Evolutionary conservation across 108 stramenopile species (phyloP), one percentile per base, ranked within the genome.

Genomic region (Seminavis robusta): DNA sequence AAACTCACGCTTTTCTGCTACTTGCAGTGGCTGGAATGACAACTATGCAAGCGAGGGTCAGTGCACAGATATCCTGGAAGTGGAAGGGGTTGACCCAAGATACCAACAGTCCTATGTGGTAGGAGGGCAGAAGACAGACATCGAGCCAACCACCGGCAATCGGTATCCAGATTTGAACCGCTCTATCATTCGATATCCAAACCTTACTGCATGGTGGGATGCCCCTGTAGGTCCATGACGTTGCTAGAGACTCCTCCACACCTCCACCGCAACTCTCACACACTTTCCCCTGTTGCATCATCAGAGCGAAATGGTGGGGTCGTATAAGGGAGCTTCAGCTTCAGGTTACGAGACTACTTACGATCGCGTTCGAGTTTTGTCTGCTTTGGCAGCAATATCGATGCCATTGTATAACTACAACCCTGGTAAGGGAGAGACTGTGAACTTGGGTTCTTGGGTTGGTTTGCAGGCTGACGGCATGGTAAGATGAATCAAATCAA

Each of bases 391-490:
- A 0, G 38, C 57, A 1, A 31, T 70, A 6, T 24, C 46, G 33
- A 40, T n/a, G n/a, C n/a, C 69, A 15, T 36, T 78, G 11, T 66
- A 65, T 50, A 78, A 78, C 33, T 60, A 66, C 29, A n/a, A n/a
- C n/a, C n/a, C n/a, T n/a, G n/a, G n/a, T n/a, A n/a, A n/a, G n/a
- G n/a, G n/a, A n/a, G n/a, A n/a, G n/a, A 23, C 36, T 6, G 19
- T n/a, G n/a, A 47, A 15, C 4, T 32, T 55, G 20, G 40, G 20
- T 5, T 13, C 21, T 21, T 52, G 27, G 11, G 9, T 59, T 3
- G 40, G 33, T 15, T 73, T 59, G 44, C 72, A 78, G 37, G 32
- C 47, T 17, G 71, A 78, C 47, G 77, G 77, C 2, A 54, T 74
- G 49, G 15, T 51, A 19, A 21, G n/a, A n/a, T n/a, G n/a, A n/a